Conservation (phyloP, 768 basidiomycete genomes). For the Amanita molliuscula region DNA sequence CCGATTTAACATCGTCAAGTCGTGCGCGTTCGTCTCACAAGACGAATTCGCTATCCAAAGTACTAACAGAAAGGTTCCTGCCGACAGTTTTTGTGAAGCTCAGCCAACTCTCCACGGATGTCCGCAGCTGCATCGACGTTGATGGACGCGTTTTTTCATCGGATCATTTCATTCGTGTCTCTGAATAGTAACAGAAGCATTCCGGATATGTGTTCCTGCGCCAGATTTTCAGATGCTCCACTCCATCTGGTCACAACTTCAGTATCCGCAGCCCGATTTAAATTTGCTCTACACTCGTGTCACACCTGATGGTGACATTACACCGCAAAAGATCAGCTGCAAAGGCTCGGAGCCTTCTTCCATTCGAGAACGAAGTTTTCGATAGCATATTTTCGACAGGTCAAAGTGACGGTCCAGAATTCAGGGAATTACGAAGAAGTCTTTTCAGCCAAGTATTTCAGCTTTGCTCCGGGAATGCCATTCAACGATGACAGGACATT, state of each 20-base stretch:
- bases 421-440: conserved; percentile 7
- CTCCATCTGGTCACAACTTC: conserved; percentile 6
- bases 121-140: conserved; percentile 27
- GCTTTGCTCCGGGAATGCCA: conserved; percentile 26
- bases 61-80: conserved; percentile 29
- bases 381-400: conserved; percentile 15
- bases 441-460: conserved; percentile 15
- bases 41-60: conserved; percentile 19
- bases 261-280: conserved; percentile 11
- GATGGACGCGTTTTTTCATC: conserved; percentile 43
- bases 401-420: conserved; percentile 12
- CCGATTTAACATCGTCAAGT: conserved; percentile 24
- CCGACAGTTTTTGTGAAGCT: conserved; percentile 24
- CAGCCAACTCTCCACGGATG: conserved; percentile 14
- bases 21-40: conserved; percentile 24
- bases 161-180: conserved; percentile 28
- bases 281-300: conserved; percentile 12
- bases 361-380: conserved; percentile 27
- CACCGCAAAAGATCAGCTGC: not conserved
- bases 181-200: not conserved
- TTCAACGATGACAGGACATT: conserved; percentile 47
- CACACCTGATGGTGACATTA: not conserved
- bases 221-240: not conserved
- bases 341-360: conserved; percentile 13
- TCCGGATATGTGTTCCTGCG: not conserved